Percentiles rank a stretch among this genome's conserved stretches.
phyloP scores from a whole-genome alignment of 495 filamentous ascomycete species.

The Aspergillus wentii region DNA sequence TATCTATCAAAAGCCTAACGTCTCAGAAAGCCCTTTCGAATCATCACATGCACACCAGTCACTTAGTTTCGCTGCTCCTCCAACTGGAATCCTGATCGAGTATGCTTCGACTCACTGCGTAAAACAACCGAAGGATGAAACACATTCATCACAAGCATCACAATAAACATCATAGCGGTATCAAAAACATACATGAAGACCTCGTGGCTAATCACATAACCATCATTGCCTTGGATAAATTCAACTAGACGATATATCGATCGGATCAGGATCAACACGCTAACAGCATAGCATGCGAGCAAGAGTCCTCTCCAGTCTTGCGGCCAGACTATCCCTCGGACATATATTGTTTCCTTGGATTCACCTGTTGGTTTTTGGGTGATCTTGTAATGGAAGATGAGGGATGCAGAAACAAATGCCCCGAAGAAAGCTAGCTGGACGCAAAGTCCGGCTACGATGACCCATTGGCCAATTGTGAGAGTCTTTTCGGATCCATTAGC shows the following conservation, averaged over 20 bases:
- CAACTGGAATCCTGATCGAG: too few relatives aligned
- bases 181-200: constrained; percentile 61
- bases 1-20: too few relatives aligned
- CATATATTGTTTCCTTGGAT: constrained; percentile 42
- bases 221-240: constrained; percentile 51
- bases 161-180: constrained; percentile 47
- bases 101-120: too few relatives aligned
- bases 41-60: too few relatives aligned
- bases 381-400: constrained; percentile 32
- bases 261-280: constrained; percentile 53
- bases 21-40: too few relatives aligned
- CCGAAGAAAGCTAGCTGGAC: constrained; percentile 40
- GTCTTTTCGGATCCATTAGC: constrained; percentile 5
- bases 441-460: constrained; percentile 37
- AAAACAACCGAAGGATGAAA: too few relatives aligned
- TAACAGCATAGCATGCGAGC: constrained; percentile 47
- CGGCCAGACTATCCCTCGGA: too few relatives aligned
- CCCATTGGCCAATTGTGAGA: constrained; percentile 26
- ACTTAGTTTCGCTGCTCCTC: too few relatives aligned
- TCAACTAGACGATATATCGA: constrained; percentile 60
- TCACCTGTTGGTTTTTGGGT: constrained; percentile 13
- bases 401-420: constrained; percentile 29
- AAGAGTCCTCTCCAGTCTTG: constrained; percentile 19
- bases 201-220: constrained; percentile 48
- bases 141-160: constrained; percentile 44